A percentile compares a stretch with the other conserved stretches of the same genome.
Evolutionary conservation across 2,329 filamentous ascomycete species (phyloP).

Genomic region (Hansfordia pulvinata): DNA sequence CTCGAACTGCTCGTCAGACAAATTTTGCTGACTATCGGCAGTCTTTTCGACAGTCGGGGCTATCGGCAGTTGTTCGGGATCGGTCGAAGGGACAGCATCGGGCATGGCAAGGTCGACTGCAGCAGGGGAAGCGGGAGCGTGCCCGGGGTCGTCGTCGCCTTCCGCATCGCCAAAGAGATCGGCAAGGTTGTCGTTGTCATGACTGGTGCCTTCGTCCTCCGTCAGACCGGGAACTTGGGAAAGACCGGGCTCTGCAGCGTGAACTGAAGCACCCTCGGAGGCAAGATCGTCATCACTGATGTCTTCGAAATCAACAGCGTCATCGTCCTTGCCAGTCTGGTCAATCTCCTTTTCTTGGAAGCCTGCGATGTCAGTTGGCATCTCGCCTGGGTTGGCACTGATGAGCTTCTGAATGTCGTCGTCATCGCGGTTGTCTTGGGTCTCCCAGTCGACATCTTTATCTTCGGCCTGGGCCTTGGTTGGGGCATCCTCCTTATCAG

Average conservation of each 20-base stretch:
- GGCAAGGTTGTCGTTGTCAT: constrained; percentile 39
- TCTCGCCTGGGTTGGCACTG: no score
- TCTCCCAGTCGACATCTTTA: constrained; percentile 14
- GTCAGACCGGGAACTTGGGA: constrained; percentile 38
- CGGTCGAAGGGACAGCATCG: neutral
- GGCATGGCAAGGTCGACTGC: neutral
- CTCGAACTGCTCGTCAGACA: constrained; percentile 19
- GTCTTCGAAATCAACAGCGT: constrained; percentile 83
- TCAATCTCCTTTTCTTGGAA: constrained; percentile 35
- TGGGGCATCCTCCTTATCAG: neutral
- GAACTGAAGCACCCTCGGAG: constrained; percentile 40
- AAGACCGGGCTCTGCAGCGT: constrained; percentile 18
- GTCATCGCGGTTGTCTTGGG: constrained; percentile 15
- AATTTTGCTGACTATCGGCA: constrained; percentile 13
- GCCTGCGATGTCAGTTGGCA: constrained; percentile 28
- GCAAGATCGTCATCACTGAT: constrained; percentile 86
- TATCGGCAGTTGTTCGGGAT: no score
- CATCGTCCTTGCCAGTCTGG: constrained; percentile 70
- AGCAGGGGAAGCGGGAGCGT: constrained; percentile 16
- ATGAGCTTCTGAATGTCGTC: constrained; percentile 27
- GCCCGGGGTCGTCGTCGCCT: constrained; percentile 24
- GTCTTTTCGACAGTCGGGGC: no score
- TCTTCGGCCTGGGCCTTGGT: constrained; percentile 9
- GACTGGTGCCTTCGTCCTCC: constrained; percentile 45
- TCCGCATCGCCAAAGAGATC: constrained; percentile 55